Percentiles rank a stretch among this genome's conserved stretches.
Conservation (phyloP, 441 rosid species). For the California macrophylla region DNA sequence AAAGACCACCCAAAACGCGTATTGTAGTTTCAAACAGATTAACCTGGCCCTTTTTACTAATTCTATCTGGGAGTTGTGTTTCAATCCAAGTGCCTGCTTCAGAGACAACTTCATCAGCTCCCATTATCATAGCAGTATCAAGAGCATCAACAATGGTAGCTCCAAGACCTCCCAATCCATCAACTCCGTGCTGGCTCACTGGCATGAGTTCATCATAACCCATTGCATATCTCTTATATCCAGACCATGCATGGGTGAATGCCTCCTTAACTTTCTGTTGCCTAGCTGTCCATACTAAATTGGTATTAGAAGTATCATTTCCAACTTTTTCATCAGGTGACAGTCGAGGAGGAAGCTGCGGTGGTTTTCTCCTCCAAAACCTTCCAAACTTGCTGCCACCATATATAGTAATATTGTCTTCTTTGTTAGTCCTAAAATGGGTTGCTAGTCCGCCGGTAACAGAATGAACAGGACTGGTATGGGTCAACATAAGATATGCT, state of each 20-base stretch:
- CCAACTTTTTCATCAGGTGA: conserved; percentile 58
- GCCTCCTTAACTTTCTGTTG: conserved; percentile 69
- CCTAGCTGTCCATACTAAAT: conserved; percentile 48
- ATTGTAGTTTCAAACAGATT: conserved; percentile 94
- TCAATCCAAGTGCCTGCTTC: conserved; percentile 90
- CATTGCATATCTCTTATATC: conserved; percentile 78
- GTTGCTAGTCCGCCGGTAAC: conserved; percentile 25
- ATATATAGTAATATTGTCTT: conserved; percentile 28
- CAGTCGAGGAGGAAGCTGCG: conserved; percentile 81
- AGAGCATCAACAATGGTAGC: conserved; percentile 91
- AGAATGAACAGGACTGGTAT: conserved; percentile 29
- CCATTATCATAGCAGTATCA: conserved; percentile 98
- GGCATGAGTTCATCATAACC: conserved; percentile 97
- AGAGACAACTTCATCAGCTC: conserved; percentile 56
- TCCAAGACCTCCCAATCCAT: conserved; percentile 93
- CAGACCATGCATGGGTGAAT: conserved; percentile 86
- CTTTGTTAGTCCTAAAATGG: conserved; percentile 22
- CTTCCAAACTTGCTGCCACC: conserved; percentile 35
- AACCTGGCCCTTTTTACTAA: conserved; percentile 79
- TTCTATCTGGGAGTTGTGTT: conserved; percentile 62
- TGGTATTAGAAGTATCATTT: conserved; percentile 21
- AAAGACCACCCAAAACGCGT: conserved; percentile 88
- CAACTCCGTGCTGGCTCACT: conserved; percentile 53
- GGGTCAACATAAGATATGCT: conserved; percentile 44
- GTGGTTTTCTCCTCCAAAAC: conserved; percentile 54